Conservation (phyloP, 1,284 basidiomycete species). For the Ganoderma leucocontextum region DNA sequence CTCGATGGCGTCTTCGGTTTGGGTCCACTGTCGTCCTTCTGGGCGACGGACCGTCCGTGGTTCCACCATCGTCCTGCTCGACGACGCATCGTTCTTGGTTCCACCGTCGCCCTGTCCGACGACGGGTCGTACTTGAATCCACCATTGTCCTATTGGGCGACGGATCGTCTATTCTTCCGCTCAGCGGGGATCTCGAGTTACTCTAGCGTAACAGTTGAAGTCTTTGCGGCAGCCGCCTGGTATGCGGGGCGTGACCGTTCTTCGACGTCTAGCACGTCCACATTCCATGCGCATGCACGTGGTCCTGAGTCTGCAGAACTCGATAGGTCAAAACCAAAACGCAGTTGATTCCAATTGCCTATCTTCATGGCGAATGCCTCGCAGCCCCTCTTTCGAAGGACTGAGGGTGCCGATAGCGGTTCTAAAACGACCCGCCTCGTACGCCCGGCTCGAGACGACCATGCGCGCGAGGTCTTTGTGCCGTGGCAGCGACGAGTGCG, state of each 20-base stretch:
- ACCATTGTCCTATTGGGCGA: background rate
- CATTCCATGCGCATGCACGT: conserved; percentile 2
- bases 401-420: conserved; percentile 32
- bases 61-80: background rate
- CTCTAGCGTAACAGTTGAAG: conserved; percentile 3
- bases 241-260: background rate
- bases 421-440: conserved; percentile 31
- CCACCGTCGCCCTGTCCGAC: background rate
- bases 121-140: background rate
- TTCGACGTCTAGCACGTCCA: conserved; percentile 1
- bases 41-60: background rate
- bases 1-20: conserved; percentile 4
- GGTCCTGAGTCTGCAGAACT: conserved; percentile 10
- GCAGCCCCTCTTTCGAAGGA: conserved; percentile 30
- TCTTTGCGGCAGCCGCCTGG: background rate
- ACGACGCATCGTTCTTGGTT: background rate
- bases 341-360: conserved; percentile 34
- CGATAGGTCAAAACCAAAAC: conserved; percentile 15
- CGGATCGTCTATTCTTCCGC: background rate
- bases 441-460: conserved; percentile 34
- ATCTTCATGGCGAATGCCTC: conserved; percentile 37
- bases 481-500: conserved; percentile 14
- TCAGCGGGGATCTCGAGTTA: background rate
- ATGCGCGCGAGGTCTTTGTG: conserved; percentile 23
- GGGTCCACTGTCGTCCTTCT: background rate